Base-by-base conservation (phyloP, 768 basidiomycete genomes). In the Amanita rubescens region DNA sequence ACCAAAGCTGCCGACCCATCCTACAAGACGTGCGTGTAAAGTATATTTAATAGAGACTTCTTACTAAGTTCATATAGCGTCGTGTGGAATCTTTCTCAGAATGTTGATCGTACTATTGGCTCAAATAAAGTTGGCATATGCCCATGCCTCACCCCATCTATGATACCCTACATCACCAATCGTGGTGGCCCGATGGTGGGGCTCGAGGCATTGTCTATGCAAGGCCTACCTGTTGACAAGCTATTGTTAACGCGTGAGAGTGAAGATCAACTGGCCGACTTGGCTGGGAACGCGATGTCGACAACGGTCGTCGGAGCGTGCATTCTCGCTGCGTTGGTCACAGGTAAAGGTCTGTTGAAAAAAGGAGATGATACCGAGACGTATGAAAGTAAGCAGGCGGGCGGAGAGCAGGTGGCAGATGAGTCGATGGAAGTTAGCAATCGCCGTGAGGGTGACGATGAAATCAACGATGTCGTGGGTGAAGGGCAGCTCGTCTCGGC, bases 271-370 rank as follows among this genome's bases (percentile, higher is more conserved):
- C 75, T 97, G 6, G 91, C 93, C 3, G 93, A 96, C 67, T 76
- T 97, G 14, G 94, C 94, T 17, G 94, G 94, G 2, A 97, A 97
- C 63, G 94, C 94, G 55, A 97, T 97, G 94, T 94, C 93, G 1
- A 91, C 94, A 4, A 96, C 94, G 1, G 94, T 96, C 22, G 94
- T 97, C 27, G 94, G 94, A 1, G 80, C 90, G 3, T 86, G 90
- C 58, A 90, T 96, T 57, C 71, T 95, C 52, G 84, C 87, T 15
- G 91, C 92, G 0, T 72, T 97, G 42, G 78, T 87, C 9, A 68
- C 84, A 1, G 81, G 82, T 5, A 76, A 75, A 64, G 77, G 79
- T 45, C 74, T 90, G 32, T 72, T 96, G 30, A 84, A 84, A 57
- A 69, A 70, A 1, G 88, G 89, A 4, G 68, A 81, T 34, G 85